Conservation (phyloP, 2,329 filamentous ascomycete genomes). For the Didymosphaeria variabile region DNA sequence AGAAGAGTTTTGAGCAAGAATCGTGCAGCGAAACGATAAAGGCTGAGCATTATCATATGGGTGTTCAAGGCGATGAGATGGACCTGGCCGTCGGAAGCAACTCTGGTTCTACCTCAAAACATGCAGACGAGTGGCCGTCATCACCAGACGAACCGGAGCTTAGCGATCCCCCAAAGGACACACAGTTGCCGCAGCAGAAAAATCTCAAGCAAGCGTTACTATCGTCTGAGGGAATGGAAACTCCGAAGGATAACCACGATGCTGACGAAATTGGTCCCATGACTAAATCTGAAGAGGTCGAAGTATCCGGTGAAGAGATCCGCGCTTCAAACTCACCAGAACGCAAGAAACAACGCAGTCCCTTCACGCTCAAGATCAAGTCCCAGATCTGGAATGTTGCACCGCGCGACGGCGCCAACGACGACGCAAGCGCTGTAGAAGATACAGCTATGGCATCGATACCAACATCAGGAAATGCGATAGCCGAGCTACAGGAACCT, state of each 20-base stretch:
- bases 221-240: background rate
- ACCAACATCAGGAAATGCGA: background rate
- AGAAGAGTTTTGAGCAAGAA: too few species aligned
- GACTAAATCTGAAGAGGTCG: background rate
- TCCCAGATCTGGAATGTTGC: background rate
- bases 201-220: background rate
- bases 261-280: background rate
- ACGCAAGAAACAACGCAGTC: background rate
- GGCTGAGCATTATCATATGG: too few species aligned
- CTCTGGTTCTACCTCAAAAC: background rate
- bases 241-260: background rate
- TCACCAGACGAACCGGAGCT: background rate
- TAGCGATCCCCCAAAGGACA: background rate
- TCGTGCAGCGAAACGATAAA: too few species aligned
- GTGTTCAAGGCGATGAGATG: background rate
- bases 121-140: background rate
- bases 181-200: background rate
- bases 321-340: too few species aligned
- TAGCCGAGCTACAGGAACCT: background rate
- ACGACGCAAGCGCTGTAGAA: background rate
- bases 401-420: background rate
- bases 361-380: background rate
- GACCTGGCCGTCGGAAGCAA: background rate
- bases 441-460: background rate
- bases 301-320: background rate